Percentiles rank a stretch among this genome's conserved stretches.
phyloP scores from a whole-genome alignment of 2,329 filamentous ascomycete genomes.

The Thermomyces lanuginosus region DNA sequence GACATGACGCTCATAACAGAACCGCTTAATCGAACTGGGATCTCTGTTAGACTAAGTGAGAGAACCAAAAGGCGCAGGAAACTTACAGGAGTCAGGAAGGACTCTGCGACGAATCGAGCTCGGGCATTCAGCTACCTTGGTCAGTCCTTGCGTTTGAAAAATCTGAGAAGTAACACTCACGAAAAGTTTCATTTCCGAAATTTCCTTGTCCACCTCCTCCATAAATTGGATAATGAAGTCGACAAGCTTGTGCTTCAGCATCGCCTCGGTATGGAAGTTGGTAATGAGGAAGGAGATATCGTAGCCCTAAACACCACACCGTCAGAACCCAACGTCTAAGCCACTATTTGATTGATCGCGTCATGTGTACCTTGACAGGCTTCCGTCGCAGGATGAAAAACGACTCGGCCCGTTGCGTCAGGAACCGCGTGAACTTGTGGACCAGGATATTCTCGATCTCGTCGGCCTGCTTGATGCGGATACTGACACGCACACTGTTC shows the following conservation, averaged over 20 bases:
- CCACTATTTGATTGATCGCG: neutral
- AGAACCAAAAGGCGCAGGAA: conserved; percentile 3
- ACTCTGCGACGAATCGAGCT: conserved; percentile 94
- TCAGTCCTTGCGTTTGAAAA: conserved; percentile 8
- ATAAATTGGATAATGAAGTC: conserved; percentile 99
- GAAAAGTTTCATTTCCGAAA: conserved; percentile 99
- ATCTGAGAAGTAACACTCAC: conserved; percentile 38
- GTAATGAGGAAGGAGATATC: conserved; percentile 98
- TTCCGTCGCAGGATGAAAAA: conserved; percentile 96
- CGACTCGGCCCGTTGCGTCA: conserved; percentile 88
- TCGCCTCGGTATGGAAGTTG: conserved; percentile 96
- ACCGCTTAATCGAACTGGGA: conserved; percentile 9
- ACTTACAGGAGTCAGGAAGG: conserved; percentile 85
- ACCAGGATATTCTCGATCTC: conserved; percentile 97
- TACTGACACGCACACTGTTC: conserved; percentile 92
- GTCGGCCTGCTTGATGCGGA: conserved; percentile 98
- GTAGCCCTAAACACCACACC: conserved; percentile 58
- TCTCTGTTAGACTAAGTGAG: conserved; percentile 4
- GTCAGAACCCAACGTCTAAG: conserved; percentile 1
- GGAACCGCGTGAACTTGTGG: conserved; percentile 93
- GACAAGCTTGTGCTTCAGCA: conserved; percentile 97
- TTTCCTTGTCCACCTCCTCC: conserved; percentile 99
- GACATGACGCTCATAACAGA: too few relatives aligned
- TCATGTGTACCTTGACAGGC: conserved; percentile 57
- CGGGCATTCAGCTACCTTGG: conserved; percentile 69